Evolutionary conservation across 495 filamentous ascomycete genomes (phyloP).

Genomic region (Chaetomium cochliodes): DNA sequence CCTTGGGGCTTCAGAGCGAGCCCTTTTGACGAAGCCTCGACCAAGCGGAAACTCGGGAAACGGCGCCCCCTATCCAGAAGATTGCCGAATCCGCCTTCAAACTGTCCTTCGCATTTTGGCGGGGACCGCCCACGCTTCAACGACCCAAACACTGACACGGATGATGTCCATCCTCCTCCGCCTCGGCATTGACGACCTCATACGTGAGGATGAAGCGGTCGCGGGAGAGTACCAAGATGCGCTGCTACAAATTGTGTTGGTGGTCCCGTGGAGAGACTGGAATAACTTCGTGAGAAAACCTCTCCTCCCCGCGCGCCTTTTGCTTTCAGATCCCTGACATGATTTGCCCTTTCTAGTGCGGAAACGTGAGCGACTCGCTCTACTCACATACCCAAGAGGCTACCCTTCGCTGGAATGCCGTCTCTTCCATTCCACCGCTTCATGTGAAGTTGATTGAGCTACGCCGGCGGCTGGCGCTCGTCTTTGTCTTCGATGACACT

Average conservation of each 20-base stretch:
- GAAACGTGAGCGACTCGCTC: conserved; percentile 54
- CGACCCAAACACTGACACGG: conserved; percentile 25
- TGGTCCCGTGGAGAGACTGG: conserved; percentile 28
- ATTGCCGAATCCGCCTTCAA: conserved; percentile 38
- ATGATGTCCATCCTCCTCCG: conserved; percentile 44
- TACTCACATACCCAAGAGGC: conserved; percentile 50
- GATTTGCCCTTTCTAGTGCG: conserved; percentile 44
- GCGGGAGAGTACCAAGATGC: conserved; percentile 32
- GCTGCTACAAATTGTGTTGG: conserved; percentile 15
- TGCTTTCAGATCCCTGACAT: not conserved
- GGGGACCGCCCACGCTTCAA: conserved; percentile 30
- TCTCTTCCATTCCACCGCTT: conserved; percentile 59
- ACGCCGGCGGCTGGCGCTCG: conserved; percentile 68
- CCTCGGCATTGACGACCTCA: conserved; percentile 54
- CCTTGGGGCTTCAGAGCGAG: conserved; percentile 42
- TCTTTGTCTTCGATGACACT: conserved; percentile 61
- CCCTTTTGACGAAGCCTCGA: conserved; percentile 17
- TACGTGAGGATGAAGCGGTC: conserved; percentile 38
- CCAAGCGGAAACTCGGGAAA: not conserved
- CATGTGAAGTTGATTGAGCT: conserved; percentile 58
- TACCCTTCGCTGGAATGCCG: conserved; percentile 49
- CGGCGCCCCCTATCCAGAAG: conserved; percentile 31
- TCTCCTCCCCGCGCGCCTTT: not conserved
- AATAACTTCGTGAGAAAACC: conserved; percentile 28
- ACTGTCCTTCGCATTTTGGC: conserved; percentile 38